Conservation (phyloP, 768 basidiomycete species). For the Rhodocollybia butyracea region DNA sequence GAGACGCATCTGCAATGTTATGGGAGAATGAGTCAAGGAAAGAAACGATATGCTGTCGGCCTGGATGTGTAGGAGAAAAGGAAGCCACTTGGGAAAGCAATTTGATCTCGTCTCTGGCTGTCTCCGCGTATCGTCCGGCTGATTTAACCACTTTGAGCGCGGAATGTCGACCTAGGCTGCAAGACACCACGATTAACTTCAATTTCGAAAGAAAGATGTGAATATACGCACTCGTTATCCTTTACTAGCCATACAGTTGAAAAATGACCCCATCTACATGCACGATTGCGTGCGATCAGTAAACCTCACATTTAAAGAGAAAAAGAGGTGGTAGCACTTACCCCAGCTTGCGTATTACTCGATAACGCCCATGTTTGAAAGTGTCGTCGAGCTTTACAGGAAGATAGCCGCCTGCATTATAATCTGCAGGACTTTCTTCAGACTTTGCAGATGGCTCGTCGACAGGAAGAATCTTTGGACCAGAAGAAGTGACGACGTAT, state of each 20-base stretch:
- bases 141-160: constrained; percentile 96
- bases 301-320: constrained; percentile 12
- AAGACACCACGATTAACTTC: background rate
- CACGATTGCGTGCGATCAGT: constrained; percentile 24
- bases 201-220: constrained; percentile 12
- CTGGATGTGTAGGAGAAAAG: constrained; percentile 72
- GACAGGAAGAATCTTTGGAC: constrained; percentile 70
- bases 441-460: constrained; percentile 65
- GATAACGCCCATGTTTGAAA: constrained; percentile 84
- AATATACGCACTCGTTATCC: constrained; percentile 60
- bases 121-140: constrained; percentile 92
- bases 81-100: constrained; percentile 74
- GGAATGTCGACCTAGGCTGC: constrained; percentile 71
- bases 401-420: constrained; percentile 79
- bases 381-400: constrained; percentile 77
- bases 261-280: constrained; percentile 86
- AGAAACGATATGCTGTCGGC: constrained; percentile 78
- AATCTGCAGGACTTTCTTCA: constrained; percentile 82
- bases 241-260: constrained; percentile 92
- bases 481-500: constrained; percentile 65
- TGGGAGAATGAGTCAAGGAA: constrained; percentile 91
- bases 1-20: constrained; percentile 62
- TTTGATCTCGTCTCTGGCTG: constrained; percentile 95
- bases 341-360: constrained; percentile 89
- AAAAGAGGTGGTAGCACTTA: constrained; percentile 26